Evolutionary conservation across 2,329 filamentous ascomycete genomes (phyloP).

Genomic region (Neonectria punicea): DNA sequence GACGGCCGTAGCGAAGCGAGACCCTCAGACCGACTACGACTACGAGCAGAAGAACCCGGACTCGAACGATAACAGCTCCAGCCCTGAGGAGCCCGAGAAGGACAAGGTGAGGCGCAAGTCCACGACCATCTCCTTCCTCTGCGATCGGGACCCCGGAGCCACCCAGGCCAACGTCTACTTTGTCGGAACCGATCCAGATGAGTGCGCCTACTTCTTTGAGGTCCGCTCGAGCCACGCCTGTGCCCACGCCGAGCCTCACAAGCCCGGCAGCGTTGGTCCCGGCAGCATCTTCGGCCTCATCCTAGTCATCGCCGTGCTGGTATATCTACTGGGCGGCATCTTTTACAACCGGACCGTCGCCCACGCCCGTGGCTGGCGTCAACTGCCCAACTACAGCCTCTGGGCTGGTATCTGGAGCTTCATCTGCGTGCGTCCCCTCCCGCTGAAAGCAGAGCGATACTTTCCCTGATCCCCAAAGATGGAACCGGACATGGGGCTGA

Average conservation of each 20-base stretch:
- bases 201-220: conserved; percentile 97
- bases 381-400: conserved; percentile 92
- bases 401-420: conserved; percentile 92
- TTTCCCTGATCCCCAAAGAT: conserved; percentile 38
- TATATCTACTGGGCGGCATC: conserved; percentile 91
- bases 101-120: conserved; percentile 70
- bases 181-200: conserved; percentile 83
- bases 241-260: conserved; percentile 72
- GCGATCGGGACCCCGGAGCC: conserved; percentile 81
- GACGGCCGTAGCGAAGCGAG: conserved; percentile 42
- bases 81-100: conserved; percentile 29
- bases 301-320: conserved; percentile 77
- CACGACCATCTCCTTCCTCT: conserved; percentile 91
- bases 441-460: conserved; percentile 45
- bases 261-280: conserved; percentile 76
- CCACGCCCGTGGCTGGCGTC: conserved; percentile 93
- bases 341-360: conserved; percentile 96
- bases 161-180: conserved; percentile 81
- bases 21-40: conserved; percentile 42
- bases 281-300: conserved; percentile 90
- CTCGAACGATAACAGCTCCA: conserved; percentile 14
- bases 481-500: conserved; percentile 34
- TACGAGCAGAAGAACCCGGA: conserved; percentile 41
- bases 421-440: conserved; percentile 68
- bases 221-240: conserved; percentile 88